phyloP scores from a whole-genome alignment of 1,284 basidiomycete genomes.

The Singerocomus inundabilis region DNA sequence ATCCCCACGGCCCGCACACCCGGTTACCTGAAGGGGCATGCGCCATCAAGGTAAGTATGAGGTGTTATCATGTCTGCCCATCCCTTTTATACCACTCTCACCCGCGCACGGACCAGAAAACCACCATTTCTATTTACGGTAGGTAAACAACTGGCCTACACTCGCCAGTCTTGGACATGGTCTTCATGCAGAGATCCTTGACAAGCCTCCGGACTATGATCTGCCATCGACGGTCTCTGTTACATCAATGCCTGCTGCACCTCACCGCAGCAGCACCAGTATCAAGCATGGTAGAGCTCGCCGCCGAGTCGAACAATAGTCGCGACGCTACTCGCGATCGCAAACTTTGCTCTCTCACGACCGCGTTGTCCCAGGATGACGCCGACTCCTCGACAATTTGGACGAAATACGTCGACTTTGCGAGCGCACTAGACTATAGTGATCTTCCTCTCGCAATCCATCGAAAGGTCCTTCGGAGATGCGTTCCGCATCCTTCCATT shows the following conservation, averaged over 20 bases:
- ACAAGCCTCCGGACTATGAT: constrained; percentile 17
- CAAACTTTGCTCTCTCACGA: constrained; percentile 35
- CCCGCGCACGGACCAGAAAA: constrained; percentile 14
- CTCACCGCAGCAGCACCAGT: constrained; percentile 7
- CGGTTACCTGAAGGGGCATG: constrained; percentile 36
- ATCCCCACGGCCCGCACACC: constrained; percentile 44
- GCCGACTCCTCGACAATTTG: constrained; percentile 52
- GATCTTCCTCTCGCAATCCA: constrained; percentile 62
- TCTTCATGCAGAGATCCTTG: constrained; percentile 27
- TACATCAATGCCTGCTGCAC: constrained; percentile 12
- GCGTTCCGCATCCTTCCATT: constrained; percentile 45
- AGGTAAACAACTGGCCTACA: too few relatives aligned
- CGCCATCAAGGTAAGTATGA: constrained; percentile 17
- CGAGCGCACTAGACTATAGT: constrained; percentile 45
- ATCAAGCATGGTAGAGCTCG: constrained; percentile 1
- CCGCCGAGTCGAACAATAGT: constrained; percentile 5
- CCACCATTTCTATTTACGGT: too few relatives aligned
- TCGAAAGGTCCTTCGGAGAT: constrained; percentile 63
- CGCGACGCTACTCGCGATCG: constrained; percentile 19
- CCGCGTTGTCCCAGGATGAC: constrained; percentile 29
- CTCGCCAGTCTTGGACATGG: too few relatives aligned
- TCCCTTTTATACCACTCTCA: background rate
- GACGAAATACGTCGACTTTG: constrained; percentile 56
- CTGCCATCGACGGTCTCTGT: constrained; percentile 6
- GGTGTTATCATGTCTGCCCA: fast-evolving